These are phyloP conservation scores for Penicillium nucicola DNA, from an alignment of 495 filamentous ascomycete genomes.

Conservation along the genomic window DNA sequence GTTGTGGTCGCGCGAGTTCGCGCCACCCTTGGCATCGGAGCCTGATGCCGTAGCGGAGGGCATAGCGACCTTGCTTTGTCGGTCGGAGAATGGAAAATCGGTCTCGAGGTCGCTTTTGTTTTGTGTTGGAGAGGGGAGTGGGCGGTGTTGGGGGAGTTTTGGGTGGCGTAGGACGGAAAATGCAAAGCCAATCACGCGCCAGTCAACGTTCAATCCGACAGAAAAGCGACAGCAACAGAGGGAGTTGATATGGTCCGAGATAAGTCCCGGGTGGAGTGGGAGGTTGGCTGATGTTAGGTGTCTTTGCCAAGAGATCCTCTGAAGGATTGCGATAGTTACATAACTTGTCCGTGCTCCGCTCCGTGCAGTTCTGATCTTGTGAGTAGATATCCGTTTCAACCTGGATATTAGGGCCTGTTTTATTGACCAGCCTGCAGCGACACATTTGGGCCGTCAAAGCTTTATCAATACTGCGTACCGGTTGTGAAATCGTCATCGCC, in stretches of 20 bases:
- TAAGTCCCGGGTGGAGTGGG: slow-evolving; percentile 7
- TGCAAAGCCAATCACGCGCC: slow-evolving; percentile 17
- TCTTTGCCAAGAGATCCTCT: slow-evolving; percentile 29
- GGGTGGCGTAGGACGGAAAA: slow-evolving; percentile 22
- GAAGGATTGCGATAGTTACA: slow-evolving; percentile 13
- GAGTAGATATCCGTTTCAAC: background rate
- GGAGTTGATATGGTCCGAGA: background rate
- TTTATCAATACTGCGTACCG: background rate
- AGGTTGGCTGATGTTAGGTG: slow-evolving; percentile 22
- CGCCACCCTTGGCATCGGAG: slow-evolving; percentile 57
- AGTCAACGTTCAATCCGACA: background rate
- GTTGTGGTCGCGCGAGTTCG: slow-evolving; percentile 73
- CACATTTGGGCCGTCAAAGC: background rate
- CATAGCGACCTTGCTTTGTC: slow-evolving; percentile 48
- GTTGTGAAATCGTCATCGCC: background rate
- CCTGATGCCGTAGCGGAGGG: slow-evolving; percentile 74
- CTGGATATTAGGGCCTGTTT: background rate
- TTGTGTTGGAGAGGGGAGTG: slow-evolving; percentile 6
- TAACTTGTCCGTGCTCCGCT: background rate
- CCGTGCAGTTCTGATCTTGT: background rate
- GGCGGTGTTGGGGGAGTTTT: background rate
- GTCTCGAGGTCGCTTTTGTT: background rate
- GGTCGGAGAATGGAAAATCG: background rate
- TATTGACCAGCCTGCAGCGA: background rate
- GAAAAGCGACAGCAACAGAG: background rate